Conservation (phyloP, 371 early-diverging fungal species). For the Nosema muscidifuracis region DNA sequence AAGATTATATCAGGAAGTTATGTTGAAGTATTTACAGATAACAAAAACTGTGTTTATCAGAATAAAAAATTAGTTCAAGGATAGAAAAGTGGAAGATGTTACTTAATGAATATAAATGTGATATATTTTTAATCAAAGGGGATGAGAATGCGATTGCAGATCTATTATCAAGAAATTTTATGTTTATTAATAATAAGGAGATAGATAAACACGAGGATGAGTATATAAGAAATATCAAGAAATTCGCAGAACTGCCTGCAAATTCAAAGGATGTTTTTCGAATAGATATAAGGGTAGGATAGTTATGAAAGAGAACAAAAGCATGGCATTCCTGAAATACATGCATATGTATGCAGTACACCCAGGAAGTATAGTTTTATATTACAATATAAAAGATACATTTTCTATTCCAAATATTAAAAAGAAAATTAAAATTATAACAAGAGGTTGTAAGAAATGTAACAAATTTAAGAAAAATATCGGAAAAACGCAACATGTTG, state of each 20-base stretch:
- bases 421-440: no score
- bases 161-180: constrained; percentile 10
- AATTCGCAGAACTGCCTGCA: no score
- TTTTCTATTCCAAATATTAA: no score
- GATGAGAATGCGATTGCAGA: constrained; percentile 30
- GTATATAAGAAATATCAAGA: background rate
- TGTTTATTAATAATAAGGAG: no score
- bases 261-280: background rate
- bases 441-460: no score
- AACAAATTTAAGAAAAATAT: no score
- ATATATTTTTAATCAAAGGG: no score
- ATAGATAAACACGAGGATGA: background rate
- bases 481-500: no score
- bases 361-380: background rate
- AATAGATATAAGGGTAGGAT: background rate
- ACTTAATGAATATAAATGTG: constrained; percentile 24
- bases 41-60: background rate
- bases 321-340: background rate
- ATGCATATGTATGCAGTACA: background rate
- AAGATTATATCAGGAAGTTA: constrained; percentile 6
- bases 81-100: constrained; percentile 19
- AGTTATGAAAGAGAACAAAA: background rate
- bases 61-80: background rate
- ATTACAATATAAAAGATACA: background rate
- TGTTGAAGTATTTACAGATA: constrained; percentile 58